Evolutionary conservation across 2,329 filamentous ascomycete genomes (phyloP).

Genomic region (Annulohypoxylon truncatum): DNA sequence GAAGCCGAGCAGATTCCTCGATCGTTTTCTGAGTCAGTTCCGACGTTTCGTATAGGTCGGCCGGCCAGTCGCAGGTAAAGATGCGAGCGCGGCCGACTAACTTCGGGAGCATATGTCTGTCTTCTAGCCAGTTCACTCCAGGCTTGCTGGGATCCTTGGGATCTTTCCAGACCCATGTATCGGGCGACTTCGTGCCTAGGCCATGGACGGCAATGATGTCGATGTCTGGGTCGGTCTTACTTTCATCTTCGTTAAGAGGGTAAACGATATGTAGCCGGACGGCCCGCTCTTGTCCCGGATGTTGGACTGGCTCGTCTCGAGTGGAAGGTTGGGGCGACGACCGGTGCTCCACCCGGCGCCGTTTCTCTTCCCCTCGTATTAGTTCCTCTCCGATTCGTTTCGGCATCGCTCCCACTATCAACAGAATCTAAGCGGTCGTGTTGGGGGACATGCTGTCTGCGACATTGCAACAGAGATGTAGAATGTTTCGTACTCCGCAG

Average conservation of each 20-base stretch:
- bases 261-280: neutral
- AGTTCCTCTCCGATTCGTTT: no score
- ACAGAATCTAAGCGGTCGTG: no score
- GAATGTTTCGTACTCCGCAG: no score
- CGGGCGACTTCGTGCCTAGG: conserved; percentile 16
- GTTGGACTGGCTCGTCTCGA: no score
- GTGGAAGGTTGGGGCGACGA: no score
- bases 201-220: conserved; percentile 31
- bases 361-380: no score
- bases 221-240: neutral
- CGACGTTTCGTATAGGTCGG: neutral
- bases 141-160: neutral
- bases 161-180: conserved; percentile 21
- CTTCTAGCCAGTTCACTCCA: neutral
- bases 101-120: neutral
- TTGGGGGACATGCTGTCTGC: no score
- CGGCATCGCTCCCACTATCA: no score
- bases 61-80: neutral
- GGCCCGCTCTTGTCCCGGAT: neutral
- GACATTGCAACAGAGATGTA: no score
- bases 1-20: neutral
- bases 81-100: neutral
- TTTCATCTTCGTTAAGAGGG: neutral
- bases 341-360: no score
- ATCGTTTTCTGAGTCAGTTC: neutral